Base-by-base conservation (phyloP, 2,329 filamentous ascomycete genomes). In the Lasiodiplodia citricola region DNA sequence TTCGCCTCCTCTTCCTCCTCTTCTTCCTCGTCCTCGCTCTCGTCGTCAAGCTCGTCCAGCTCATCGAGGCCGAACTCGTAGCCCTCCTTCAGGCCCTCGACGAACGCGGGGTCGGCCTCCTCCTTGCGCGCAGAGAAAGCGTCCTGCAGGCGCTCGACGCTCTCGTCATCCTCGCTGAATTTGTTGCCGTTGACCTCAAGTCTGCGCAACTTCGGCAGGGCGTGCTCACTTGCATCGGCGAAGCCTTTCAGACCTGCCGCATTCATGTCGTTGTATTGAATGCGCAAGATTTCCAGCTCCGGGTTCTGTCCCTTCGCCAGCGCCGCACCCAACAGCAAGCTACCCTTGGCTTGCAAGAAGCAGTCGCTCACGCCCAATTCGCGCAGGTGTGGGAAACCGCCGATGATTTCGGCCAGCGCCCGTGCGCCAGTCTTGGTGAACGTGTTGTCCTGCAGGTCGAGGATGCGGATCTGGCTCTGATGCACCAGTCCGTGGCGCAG, bases 401-500 rank as follows among this genome's bases (percentile, higher is more conserved):
- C 85, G 25, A 95, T 86, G 6, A 93, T 92, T 73, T 86, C 87
- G 50, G 92, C 90, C 66, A 99, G 86, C 13, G 93, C 93, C 74
- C 86, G 90, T 37, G 93, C 92, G 28, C 94, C 96, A 71, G 87
- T 85, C 50, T 91, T 80, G 11, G 95, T 98, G 79, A 98, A 98
- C 0, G 96, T 98, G 83, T 99, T 99, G 83, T 99, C 96, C 80
- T 99, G 95, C 70, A 99, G 84, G 83, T 99, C 96, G 66, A 99
- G 83, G 16, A 94, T 87, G 77, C 90, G 85, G 67, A 99, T 86
- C 55, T 85, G 83, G 38, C 83, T 85, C 63, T 93, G 88, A 75
- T 92, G 86, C 72, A 86, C 88, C 66, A 99, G 85, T 71, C 96
- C 96, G 66, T 94, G 86, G 70, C 88, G 90, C 72, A 99, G 84